A percentile compares a stretch with the other conserved stretches of the same genome.
Conservation (phyloP, 2,329 filamentous ascomycete genomes). For the Didymellaceae sp. region DNA sequence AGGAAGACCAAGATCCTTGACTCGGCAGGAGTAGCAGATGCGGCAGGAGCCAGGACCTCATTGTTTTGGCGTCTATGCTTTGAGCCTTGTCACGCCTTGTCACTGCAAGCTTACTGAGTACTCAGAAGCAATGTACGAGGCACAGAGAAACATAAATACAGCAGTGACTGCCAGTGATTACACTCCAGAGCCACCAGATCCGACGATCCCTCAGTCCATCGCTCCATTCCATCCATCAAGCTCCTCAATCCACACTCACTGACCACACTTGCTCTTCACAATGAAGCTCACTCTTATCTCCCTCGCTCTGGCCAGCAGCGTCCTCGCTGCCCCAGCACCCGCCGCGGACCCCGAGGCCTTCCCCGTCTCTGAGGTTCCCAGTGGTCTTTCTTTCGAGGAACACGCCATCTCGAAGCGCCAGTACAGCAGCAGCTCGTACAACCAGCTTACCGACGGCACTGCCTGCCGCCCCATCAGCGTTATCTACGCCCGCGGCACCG, state of each 20-base stretch:
- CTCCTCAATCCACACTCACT: background rate
- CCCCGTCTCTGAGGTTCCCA: slow-evolving; percentile 18
- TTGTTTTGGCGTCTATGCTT: background rate
- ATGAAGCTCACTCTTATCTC: slow-evolving; percentile 23
- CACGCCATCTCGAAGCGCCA: slow-evolving; percentile 26
- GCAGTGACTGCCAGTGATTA: background rate
- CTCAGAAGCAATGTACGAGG: background rate
- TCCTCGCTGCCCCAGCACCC: slow-evolving; percentile 16
- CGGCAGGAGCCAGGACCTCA: slow-evolving; percentile 10
- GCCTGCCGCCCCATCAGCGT: slow-evolving; percentile 56
- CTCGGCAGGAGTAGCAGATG: slow-evolving; percentile 4
- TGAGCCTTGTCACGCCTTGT: background rate
- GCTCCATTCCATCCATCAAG: background rate
- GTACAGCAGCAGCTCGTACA: slow-evolving; percentile 27
- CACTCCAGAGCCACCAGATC: slow-evolving; percentile 3
- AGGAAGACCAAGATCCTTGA: background rate
- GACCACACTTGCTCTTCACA: background rate
- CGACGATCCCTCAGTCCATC: slow-evolving; percentile 2
- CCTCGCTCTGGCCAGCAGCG: slow-evolving; percentile 13
- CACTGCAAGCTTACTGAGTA: background rate
- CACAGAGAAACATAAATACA: slow-evolving; percentile 7
- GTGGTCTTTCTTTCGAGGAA: slow-evolving; percentile 13
- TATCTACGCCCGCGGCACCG: slow-evolving; percentile 63
- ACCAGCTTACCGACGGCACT: slow-evolving; percentile 32
- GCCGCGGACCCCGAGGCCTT: slow-evolving; percentile 15